Evolutionary conservation across 805 yeast genomes (phyloP), one percentile per base, ranked within the genome.

Genomic region (Candida succiphila): DNA sequence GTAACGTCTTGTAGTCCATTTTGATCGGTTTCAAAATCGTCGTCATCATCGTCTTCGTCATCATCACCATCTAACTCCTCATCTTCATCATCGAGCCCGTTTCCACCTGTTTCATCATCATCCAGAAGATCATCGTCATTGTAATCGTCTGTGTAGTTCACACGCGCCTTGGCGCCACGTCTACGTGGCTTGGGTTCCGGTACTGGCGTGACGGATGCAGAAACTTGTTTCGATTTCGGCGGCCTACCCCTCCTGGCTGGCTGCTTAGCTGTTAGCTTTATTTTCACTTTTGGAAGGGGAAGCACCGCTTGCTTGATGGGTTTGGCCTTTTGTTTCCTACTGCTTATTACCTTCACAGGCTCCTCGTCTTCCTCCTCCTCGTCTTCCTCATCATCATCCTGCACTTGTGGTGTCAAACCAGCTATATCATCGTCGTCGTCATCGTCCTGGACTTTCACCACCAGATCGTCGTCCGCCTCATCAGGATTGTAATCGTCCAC

Each of bases 1-100:
- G 69, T 51, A 16, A 63, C 37, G 43, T 71, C 75, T 10, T 61
- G 59, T 23, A 60, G 56, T 15, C 52, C 56, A 17, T 49, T 46
- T 2, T 70, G 66, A 29, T 61, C 61, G 40, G 63, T 65, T 32
- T 63, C 69, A 6, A 61, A 58, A 35, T 64, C 72, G 31, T 39
- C 40, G 9, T 40, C 40, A 10, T 37, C 58, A 13, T 48, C 54
- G 22, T 37, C 46, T 3, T 45, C 53, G 10, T 47, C 47, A 14
- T 40, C 46, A n/a, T 29, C 28, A 19, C 39, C 44, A 10, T 40
- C 46, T 17, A 48, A 41, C 36, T 31, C 33, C 16, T 16, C 29
- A 15, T 25, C 30, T 17, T 31, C 25, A 16, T 31, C 39, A 27
- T 27, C 30, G 25, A n/a, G 26, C 22, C 26, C 37, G 17, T 30